These are phyloP conservation scores for Phytophthora colocasiae DNA, from an alignment of 352 stramenopile genomes.

Conservation along the genomic window DNA sequence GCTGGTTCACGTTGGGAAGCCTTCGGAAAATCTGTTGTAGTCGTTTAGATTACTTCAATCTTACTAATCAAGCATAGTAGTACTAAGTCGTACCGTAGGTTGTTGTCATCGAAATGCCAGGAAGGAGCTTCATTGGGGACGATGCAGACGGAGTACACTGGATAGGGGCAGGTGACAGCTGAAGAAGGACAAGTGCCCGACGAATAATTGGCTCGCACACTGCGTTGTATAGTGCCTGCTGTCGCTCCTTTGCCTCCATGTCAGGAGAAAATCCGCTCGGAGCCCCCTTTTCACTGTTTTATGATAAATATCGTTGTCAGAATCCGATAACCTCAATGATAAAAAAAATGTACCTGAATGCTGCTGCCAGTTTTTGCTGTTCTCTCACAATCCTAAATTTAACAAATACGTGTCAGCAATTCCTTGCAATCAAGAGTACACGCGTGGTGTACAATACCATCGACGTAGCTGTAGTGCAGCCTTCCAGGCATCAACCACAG, in stretches of 20 bases:
- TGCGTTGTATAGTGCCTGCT: conserved; percentile 75
- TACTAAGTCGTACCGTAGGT: conserved; percentile 52
- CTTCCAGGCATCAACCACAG: conserved; percentile 77
- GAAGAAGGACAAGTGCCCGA: conserved; percentile 72
- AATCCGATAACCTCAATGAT: background rate
- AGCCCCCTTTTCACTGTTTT: conserved; percentile 43
- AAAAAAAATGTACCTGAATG: conserved; percentile 47
- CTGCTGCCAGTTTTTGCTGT: conserved; percentile 83
- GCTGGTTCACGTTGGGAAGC: conserved; percentile 5
- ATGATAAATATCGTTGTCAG: conserved; percentile 3
- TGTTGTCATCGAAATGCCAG: conserved; percentile 66
- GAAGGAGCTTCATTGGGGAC: conserved; percentile 72
- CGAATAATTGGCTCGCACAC: conserved; percentile 85
- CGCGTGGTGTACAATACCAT: conserved; percentile 53
- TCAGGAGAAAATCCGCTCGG: conserved; percentile 41
- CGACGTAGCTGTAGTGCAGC: conserved; percentile 80
- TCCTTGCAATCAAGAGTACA: background rate
- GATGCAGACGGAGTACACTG: conserved; percentile 28
- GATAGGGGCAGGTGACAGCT: conserved; percentile 59
- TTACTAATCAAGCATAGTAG: background rate
- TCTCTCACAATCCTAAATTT: conserved; percentile 83
- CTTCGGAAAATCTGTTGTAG: conserved; percentile 45
- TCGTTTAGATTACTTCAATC: background rate
- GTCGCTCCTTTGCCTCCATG: conserved; percentile 70
- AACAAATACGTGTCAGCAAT: conserved; percentile 1